A percentile compares a stretch with the other conserved stretches of the same genome.
phyloP scores from a whole-genome alignment of 768 basidiomycete genomes.

The Rhodotorula paludigena region DNA sequence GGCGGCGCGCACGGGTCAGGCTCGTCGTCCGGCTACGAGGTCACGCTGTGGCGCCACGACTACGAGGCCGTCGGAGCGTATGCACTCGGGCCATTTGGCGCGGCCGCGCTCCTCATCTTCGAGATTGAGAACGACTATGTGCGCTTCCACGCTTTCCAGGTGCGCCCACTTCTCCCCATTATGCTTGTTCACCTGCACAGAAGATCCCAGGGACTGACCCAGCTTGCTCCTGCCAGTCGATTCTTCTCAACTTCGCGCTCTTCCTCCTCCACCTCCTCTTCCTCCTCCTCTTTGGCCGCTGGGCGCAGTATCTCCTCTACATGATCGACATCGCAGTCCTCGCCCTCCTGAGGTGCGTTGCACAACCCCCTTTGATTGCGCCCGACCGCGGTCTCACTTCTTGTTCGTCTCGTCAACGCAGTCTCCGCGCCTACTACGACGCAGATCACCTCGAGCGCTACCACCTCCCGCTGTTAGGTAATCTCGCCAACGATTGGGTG shows the following conservation, averaged over 20 bases:
- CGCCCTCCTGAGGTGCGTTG: constrained; percentile 16
- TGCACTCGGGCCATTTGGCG: constrained; percentile 27
- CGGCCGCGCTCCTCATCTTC: constrained; percentile 13
- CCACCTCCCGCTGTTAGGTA: constrained; percentile 36
- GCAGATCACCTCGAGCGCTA: constrained; percentile 29
- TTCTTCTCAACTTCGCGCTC: constrained; percentile 28
- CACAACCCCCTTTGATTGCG: background rate
- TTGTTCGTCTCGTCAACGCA: background rate
- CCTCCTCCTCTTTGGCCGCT: constrained; percentile 22
- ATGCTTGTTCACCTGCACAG: too few species aligned
- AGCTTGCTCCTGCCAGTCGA: constrained; percentile 14
- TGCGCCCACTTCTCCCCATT: background rate
- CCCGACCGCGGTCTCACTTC: background rate
- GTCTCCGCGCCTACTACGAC: constrained; percentile 37
- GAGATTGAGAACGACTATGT: constrained; percentile 37
- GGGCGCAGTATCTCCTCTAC: constrained; percentile 27
- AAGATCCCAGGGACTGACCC: background rate
- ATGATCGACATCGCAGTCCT: constrained; percentile 27
- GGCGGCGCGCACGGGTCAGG: background rate
- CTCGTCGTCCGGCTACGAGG: constrained; percentile 5
- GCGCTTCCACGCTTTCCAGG: constrained; percentile 26
- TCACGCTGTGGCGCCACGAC: constrained; percentile 10
- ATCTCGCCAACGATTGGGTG: constrained; percentile 34
- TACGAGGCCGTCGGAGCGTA: constrained; percentile 6
- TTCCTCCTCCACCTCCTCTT: constrained; percentile 37